Conservation (phyloP, 2,329 filamentous ascomycete genomes). For the Bipolaris oryzae region DNA sequence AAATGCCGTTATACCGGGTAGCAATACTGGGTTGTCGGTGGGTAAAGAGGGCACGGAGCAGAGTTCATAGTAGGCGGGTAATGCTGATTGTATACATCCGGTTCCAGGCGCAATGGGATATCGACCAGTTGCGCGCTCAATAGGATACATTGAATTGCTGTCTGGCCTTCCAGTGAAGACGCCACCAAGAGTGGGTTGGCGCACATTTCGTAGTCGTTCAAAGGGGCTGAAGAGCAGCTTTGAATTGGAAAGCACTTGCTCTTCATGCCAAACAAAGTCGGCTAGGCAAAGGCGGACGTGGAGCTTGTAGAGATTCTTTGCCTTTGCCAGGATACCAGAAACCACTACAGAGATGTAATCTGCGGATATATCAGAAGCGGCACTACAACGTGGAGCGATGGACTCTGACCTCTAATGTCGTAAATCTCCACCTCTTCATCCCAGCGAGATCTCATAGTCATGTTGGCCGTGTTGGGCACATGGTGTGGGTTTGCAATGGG, state of each 20-base stretch:
- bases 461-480: not conserved
- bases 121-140: conserved; percentile 9
- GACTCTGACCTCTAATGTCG: conserved; percentile 39
- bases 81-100: not conserved
- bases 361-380: not conserved
- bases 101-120: conserved; percentile 13
- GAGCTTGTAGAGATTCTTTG: conserved; percentile 36
- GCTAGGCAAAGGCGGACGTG: conserved; percentile 37
- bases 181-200: conserved; percentile 32
- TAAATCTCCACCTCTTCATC: conserved; percentile 47
- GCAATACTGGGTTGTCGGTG: conserved; percentile 18
- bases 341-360: conserved; percentile 42
- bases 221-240: conserved; percentile 39
- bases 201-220: conserved; percentile 39
- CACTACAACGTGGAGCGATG: too few relatives aligned
- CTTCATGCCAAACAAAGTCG: conserved; percentile 32
- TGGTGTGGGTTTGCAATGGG: not conserved
- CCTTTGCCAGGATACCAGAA: conserved; percentile 38
- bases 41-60: conserved; percentile 37
- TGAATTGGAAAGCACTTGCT: conserved; percentile 30
- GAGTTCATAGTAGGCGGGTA: conserved; percentile 13
- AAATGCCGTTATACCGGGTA: conserved; percentile 24
- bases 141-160: conserved; percentile 24
- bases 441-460: conserved; percentile 19
- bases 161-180: conserved; percentile 29